A percentile compares a stretch with the other conserved stretches of the same genome.
phyloP scores from a whole-genome alignment of 1,284 basidiomycete species.

The Vanrija humicola region DNA sequence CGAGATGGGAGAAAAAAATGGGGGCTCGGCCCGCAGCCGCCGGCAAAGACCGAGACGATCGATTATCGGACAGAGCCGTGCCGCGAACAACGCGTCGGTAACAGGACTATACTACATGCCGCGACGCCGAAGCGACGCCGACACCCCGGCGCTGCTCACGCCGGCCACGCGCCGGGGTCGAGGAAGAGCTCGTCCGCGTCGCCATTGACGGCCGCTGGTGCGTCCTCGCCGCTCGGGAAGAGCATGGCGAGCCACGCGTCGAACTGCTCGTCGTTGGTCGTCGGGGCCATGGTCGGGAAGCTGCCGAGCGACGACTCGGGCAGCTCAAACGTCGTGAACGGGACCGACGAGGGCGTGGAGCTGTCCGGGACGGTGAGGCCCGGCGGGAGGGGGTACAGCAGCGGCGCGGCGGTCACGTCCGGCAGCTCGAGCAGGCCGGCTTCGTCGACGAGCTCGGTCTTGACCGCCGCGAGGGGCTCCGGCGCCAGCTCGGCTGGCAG shows the following conservation, averaged over 20 bases:
- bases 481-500: neutral
- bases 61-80: too few species aligned
- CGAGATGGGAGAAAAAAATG: too few species aligned
- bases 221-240: conserved; percentile 4
- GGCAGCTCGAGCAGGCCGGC: neutral
- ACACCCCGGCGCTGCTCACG: neutral
- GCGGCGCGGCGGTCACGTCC: neutral
- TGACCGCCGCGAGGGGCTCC: neutral
- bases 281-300: neutral
- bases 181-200: neutral
- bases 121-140: too few species aligned
- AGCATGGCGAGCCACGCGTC: conserved; percentile 14
- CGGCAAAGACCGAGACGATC: too few species aligned
- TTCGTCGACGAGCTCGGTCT: neutral
- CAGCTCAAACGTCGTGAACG: neutral
- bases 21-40: too few species aligned
- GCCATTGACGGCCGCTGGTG: too few species aligned
- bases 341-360: neutral
- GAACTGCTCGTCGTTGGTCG: conserved; percentile 10
- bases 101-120: too few species aligned
- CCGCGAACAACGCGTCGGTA: too few species aligned
- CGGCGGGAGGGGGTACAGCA: neutral
- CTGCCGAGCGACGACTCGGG: neutral
- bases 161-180: neutral
- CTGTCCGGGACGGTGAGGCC: too few species aligned